Base-by-base conservation (phyloP, 306 rosid genomes). In the Ammopiptanthus mongolicus region DNA sequence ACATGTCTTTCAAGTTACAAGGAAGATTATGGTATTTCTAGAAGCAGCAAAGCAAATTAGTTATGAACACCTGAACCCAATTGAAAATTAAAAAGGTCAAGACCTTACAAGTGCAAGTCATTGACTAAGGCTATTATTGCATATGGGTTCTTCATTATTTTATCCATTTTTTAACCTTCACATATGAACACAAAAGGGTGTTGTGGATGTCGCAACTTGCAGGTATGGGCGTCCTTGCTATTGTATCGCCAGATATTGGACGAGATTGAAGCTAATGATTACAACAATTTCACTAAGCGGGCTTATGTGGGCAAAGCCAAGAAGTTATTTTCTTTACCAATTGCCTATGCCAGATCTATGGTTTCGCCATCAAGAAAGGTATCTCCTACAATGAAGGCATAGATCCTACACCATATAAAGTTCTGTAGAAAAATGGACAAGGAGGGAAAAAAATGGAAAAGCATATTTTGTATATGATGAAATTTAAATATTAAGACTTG, bases 191-290 rank as follows among this genome's bases (percentile, higher is more conserved):
- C 34, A 28, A 66, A 73, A 62, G 6, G 18, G 44, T 81, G 6
- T 60, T 81, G 69, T 73, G 73, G 51, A 12, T 81, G 48, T 75
- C 83, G 78, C 50, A 44, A 12, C 50, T 12, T 44, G 50, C 73
- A 91, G 97, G 96, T 89, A 17, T 86, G 85, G 90, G 96, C 97
- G 0, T 86, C 97, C 0, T 80, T 91, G 86, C 76, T 86, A 28
- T 59, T 91, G 19, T 91, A 91, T 75, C 80, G 96, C 5, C 87
- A 80, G 74, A 91, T 91, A 80, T 81, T 91, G 83, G 96, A 91
- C 12, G 97, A 91, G 81, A 86, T 91, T 21, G 97, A 91, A 83
- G 93, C 90, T 6, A 91, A 91, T 65, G 96, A 89, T 69, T 91
- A 85, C 82, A 85, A 91, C 82, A 91, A 80, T 83, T 91, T 89